phyloP scores from a whole-genome alignment of 2,329 filamentous ascomycete genomes.

The Cordyceps pruinosa region DNA sequence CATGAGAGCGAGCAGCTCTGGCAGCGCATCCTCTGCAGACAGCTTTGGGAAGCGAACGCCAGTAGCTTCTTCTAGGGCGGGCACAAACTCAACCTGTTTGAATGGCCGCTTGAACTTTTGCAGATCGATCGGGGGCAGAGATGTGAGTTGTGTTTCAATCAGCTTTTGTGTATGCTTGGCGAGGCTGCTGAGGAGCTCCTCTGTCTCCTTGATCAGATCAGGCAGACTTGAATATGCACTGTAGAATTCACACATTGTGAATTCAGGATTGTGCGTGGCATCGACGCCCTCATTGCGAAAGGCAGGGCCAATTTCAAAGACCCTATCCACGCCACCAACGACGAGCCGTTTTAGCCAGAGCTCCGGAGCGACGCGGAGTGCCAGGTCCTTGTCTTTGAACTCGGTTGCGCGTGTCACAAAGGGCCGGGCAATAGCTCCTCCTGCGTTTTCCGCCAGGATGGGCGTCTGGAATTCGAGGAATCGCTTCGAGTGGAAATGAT shows the following conservation, averaged over 20 bases:
- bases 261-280: constrained; percentile 91
- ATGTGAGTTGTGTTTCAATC: constrained; percentile 37
- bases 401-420: constrained; percentile 77
- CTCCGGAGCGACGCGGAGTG: constrained; percentile 86
- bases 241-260: constrained; percentile 97
- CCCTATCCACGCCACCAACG: constrained; percentile 76
- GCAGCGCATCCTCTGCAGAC: constrained; percentile 45
- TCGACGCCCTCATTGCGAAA: constrained; percentile 95
- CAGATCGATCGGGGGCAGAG: constrained; percentile 42
- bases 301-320: constrained; percentile 88
- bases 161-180: constrained; percentile 43
- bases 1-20: constrained; percentile 46
- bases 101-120: constrained; percentile 49
- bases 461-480: constrained; percentile 91
- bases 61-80: constrained; percentile 64
- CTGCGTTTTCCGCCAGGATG: constrained; percentile 72
- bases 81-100: constrained; percentile 71
- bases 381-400: constrained; percentile 62
- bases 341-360: constrained; percentile 90
- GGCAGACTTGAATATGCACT: constrained; percentile 72
- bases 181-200: constrained; percentile 59
- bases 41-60: constrained; percentile 60
- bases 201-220: constrained; percentile 69
- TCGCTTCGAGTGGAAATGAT: constrained; percentile 61
- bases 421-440: constrained; percentile 81